phyloP scores from a whole-genome alignment of 345 rosid genomes.

The Sisymbrium irio region DNA sequence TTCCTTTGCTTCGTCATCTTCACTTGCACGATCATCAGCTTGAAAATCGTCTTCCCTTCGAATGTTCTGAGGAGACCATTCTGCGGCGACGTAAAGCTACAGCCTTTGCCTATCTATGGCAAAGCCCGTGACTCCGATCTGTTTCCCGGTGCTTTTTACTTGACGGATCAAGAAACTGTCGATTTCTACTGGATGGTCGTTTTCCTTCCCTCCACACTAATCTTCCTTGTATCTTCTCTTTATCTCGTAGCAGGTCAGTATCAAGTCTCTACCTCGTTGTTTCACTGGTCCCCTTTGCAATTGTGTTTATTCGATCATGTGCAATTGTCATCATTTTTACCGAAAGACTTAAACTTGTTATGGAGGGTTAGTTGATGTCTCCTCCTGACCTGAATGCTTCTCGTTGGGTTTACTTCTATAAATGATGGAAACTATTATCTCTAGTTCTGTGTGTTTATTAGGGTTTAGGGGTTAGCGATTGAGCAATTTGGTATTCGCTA shows the following conservation, averaged over 20 bases:
- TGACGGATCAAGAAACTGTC: slow-evolving; percentile 87
- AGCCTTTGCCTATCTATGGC: slow-evolving; percentile 46
- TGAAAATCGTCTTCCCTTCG: slow-evolving; percentile 75
- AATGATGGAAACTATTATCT: too few relatives aligned
- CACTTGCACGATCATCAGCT: slow-evolving; percentile 60
- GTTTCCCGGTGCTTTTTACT: slow-evolving; percentile 65
- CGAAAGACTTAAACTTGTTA: too few relatives aligned
- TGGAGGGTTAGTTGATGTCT: neutral
- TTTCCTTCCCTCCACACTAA: slow-evolving; percentile 57
- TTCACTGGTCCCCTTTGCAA: neutral
- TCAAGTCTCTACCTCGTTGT: neutral
- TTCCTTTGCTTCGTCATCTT: slow-evolving; percentile 45
- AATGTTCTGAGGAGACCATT: slow-evolving; percentile 60
- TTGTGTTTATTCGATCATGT: too few relatives aligned
- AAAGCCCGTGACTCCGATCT: slow-evolving; percentile 64
- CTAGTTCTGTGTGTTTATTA: too few relatives aligned
- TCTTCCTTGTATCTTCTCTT: slow-evolving; percentile 59
- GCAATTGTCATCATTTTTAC: too few relatives aligned
- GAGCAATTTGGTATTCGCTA: neutral
- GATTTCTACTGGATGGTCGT: slow-evolving; percentile 92
- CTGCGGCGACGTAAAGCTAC: slow-evolving; percentile 59
- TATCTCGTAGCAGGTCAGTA: slow-evolving; percentile 79
- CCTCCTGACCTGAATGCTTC: neutral
- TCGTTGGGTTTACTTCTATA: slow-evolving; percentile 1
- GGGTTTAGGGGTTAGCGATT: neutral